Evolutionary conservation across 1,139 yeast genomes (phyloP), one percentile per base, ranked within the genome.

Genomic region (Candida tunisiensis): DNA sequence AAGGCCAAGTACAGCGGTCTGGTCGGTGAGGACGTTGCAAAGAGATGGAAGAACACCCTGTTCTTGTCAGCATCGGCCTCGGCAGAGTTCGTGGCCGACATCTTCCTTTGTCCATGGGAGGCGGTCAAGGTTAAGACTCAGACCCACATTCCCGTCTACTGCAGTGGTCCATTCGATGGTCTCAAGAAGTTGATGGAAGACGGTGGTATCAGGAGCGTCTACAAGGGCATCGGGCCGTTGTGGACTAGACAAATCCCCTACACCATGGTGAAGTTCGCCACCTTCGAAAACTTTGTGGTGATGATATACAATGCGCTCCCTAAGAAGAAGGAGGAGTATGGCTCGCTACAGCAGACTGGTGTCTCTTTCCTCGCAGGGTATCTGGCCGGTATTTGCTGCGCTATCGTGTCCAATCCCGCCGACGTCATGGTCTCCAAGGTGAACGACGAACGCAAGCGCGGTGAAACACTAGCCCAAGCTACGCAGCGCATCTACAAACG

Each of bases 171-270:
- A 8, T 18, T 61, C 28, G 74, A 70, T 29, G 80, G 78, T 5
- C 65, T 67, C 64, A 47, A 46, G 24, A 72, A 71, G 47, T 61
- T 69, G 40, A 57, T 62, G 21, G 63, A 65, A 1, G 37, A 51
- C 6, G 80, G 72, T 44, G 80, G 82, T 2, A 23, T 66, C 24
- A 32, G 33, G 4, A 75, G 78, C 2, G 57, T 78, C 27, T 78
- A 77, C 53, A 74, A 74, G 42, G 91, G 91, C 20, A 54, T 78
- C 31, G 71, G 65, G 2, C 91, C 92, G 9, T 58, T 78, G 35
- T 78, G 91, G 91, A 64, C 67, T 33, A 67, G 91, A 55, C 92
- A 78, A 47, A 73, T 78, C 36, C 92, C 91, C n/a, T 78, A 78
- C 53, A 78, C 91, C 6, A 75, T 77, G 85, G 79, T 73, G 33